These are phyloP conservation scores for Hanseniaspora sp. DNA, from an alignment of 1,139 yeast species.

Conservation along the genomic window DNA sequence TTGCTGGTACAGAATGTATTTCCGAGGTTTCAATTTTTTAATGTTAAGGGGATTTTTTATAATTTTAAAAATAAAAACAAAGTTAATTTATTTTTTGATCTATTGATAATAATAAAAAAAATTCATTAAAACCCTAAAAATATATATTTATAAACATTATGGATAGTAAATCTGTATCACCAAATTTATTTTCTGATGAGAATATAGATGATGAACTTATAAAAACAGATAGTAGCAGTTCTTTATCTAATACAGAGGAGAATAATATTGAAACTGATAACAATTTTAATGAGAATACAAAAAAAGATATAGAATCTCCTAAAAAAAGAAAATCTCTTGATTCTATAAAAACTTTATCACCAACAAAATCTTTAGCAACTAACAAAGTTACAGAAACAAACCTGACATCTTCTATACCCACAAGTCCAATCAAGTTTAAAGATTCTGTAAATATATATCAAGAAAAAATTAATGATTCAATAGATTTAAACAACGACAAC, in stretches of 20 bases:
- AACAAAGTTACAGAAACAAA: background rate
- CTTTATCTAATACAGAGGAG: background rate
- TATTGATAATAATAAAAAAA: too few species aligned
- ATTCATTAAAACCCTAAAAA: background rate
- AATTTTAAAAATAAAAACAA: too few species aligned
- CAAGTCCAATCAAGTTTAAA: slow-evolving; percentile 7
- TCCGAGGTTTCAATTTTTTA: too few species aligned
- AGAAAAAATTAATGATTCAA: background rate
- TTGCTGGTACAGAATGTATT: too few species aligned
- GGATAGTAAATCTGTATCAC: background rate
- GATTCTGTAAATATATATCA: background rate
- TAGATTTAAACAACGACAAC: background rate
- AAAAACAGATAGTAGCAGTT: background rate
- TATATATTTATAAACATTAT: background rate
- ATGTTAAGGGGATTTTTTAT: too few species aligned
- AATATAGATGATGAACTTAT: background rate
- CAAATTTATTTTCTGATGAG: background rate
- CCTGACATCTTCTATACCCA: slow-evolving; percentile 1
- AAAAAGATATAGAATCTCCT: background rate
- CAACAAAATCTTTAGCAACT: background rate
- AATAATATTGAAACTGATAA: background rate
- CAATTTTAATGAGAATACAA: background rate
- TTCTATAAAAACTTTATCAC: background rate
- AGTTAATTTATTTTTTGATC: too few species aligned
- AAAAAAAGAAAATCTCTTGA: background rate